Base-by-base conservation (phyloP, 2,329 filamentous ascomycete genomes). In the Dichotomopilus funicola region DNA sequence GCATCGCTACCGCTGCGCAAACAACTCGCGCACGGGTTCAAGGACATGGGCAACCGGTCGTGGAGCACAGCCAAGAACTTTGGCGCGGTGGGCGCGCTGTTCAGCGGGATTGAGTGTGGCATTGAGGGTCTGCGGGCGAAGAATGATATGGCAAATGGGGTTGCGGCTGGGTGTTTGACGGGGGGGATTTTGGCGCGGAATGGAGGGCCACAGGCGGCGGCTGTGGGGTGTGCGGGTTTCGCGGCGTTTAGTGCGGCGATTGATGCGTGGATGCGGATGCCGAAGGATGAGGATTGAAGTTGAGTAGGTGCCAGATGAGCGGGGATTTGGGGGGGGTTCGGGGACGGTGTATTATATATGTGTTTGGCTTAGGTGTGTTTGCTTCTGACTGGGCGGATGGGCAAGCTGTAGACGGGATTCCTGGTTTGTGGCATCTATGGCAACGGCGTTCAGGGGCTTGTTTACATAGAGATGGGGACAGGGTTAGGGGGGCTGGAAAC, bases 111-210 rank as follows among this genome's bases (percentile, higher is more conserved):
- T 52, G 94, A 99, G 74, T 99, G 94, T 75, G 91, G 89, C 61
- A 91, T 99, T 67, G 94, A 99, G 72, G 91, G 91, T 0, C 80
- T 89, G 65, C 82, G 94, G 35, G 94, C 91, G 27, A 96, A 95
- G 77, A 96, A 97, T 73, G 94, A 97, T 71, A 72, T 97, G 35
- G 82, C 77, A 61, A 99, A 99, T 75, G 90, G 90, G 53, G 85
- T 94, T 5, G 82, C 86, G 4, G 90, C 91, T 0, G 94, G 94
- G 0, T 97, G 92, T 68, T 76, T 96, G 53, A 96, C 94, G 8
- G 94, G 94, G 12, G 94, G 89, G 13, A 88, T 94, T 53, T 73
- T 99, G 61, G 92, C 90, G 48, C 84, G 88, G 60, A 89, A 87
- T 64, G 92, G 89, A 0, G 94, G 94, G 0, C 94, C 94, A 6